phyloP scores from a whole-genome alignment of 441 rosid genomes.

The Adansonia grandidieri region DNA sequence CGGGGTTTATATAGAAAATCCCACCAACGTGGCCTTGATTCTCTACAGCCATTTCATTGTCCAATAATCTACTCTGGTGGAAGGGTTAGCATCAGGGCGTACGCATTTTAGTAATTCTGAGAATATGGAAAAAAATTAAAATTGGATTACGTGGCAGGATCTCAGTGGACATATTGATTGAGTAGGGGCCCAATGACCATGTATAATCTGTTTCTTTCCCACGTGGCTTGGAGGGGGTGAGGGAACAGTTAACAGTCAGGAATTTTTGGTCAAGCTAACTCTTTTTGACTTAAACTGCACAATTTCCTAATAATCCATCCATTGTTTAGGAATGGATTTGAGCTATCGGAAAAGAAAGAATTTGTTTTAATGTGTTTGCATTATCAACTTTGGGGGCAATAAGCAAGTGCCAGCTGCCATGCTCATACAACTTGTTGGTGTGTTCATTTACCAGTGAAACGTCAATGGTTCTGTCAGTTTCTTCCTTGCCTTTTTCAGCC shows the following conservation, averaged over 20 bases:
- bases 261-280: not conserved
- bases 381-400: not conserved
- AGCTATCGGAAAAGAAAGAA: not conserved
- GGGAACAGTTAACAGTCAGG: not conserved
- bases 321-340: not conserved
- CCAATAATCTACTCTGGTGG: too few relatives aligned
- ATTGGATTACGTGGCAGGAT: not conserved
- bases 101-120: too few relatives aligned
- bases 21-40: not conserved
- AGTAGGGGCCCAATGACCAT: not conserved
- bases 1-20: constrained; percentile 28
- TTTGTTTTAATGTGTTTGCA: not conserved
- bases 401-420: not conserved
- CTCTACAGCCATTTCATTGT: not conserved
- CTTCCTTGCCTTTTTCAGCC: not conserved
- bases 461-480: not conserved
- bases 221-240: not conserved
- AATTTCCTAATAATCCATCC: not conserved
- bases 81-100: too few relatives aligned
- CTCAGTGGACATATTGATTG: not conserved
- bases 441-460: not conserved
- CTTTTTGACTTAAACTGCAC: constrained; percentile 3
- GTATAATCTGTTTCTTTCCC: not conserved
- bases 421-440: not conserved
- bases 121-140: too few relatives aligned